Evolutionary conservation across 2,329 filamentous ascomycete species (phyloP).

Genomic region (Pseudopithomyces chartarum): DNA sequence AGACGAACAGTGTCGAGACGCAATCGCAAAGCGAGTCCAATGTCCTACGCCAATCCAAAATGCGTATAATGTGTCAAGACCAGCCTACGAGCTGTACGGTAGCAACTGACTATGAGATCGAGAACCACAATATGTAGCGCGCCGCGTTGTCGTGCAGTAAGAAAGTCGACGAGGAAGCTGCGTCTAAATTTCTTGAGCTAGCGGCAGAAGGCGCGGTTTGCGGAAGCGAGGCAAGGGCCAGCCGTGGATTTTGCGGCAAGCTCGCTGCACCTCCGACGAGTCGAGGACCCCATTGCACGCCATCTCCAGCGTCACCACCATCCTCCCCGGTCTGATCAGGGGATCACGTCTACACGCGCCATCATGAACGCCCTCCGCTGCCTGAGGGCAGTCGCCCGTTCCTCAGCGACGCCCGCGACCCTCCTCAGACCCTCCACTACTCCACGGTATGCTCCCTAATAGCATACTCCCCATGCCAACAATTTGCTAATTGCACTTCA

Average conservation of each 20-base stretch:
- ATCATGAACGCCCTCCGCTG: conserved; percentile 43
- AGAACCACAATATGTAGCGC: background rate
- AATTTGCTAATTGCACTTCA: conserved; percentile 4
- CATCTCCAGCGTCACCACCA: background rate
- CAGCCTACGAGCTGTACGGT: background rate
- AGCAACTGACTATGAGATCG: background rate
- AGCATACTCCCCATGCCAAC: background rate
- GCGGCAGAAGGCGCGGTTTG: too few species aligned
- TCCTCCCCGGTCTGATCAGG: background rate
- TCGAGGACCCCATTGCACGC: background rate
- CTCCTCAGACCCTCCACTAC: conserved; percentile 28
- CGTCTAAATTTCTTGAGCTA: conserved; percentile 9
- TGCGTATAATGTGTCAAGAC: too few species aligned
- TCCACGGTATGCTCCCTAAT: conserved; percentile 24
- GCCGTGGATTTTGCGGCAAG: conserved; percentile 15
- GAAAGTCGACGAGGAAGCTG: conserved; percentile 6
- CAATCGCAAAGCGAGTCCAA: too few species aligned
- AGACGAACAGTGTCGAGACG: background rate
- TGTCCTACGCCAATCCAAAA: too few species aligned
- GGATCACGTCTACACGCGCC: background rate
- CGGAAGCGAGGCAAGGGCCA: conserved; percentile 23
- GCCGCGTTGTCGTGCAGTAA: background rate
- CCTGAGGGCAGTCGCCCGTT: conserved; percentile 31
- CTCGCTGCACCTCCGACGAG: conserved; percentile 18
- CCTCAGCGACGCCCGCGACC: conserved; percentile 18